phyloP scores from a whole-genome alignment of 108 stramenopile genomes.

The Cyclotella atomus region DNA sequence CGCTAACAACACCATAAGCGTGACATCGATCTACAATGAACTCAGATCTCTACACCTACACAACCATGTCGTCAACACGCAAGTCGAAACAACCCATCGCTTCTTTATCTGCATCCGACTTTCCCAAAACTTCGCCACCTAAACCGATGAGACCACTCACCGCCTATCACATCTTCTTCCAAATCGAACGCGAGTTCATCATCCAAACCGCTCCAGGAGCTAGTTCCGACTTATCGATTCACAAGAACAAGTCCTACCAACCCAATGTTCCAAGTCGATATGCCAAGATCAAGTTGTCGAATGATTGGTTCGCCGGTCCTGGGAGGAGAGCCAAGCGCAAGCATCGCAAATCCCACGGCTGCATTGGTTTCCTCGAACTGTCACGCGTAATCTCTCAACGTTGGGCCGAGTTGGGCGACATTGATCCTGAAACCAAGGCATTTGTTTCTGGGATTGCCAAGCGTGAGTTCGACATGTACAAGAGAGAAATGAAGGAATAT shows the following conservation, averaged over 20 bases:
- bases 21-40: background rate
- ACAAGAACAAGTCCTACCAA: slow-evolving; percentile 31
- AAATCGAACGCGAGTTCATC: slow-evolving; percentile 51
- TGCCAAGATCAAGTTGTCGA: slow-evolving; percentile 30
- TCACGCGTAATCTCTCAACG: slow-evolving; percentile 63
- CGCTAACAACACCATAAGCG: background rate
- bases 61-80: background rate
- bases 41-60: background rate
- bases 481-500: slow-evolving; percentile 40
- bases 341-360: slow-evolving; percentile 81
- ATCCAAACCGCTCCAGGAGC: slow-evolving; percentile 47
- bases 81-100: slow-evolving; percentile 2
- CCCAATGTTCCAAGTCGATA: slow-evolving; percentile 33
- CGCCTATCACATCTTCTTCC: slow-evolving; percentile 57
- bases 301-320: slow-evolving; percentile 50
- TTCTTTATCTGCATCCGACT: background rate
- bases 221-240: slow-evolving; percentile 36
- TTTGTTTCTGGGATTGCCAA: slow-evolving; percentile 41
- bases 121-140: slow-evolving; percentile 17
- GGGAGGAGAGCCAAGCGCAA: slow-evolving; percentile 51
- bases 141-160: slow-evolving; percentile 54
- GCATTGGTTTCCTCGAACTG: slow-evolving; percentile 81
- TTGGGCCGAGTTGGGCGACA: slow-evolving; percentile 54
- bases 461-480: slow-evolving; percentile 37
- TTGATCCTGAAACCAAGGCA: slow-evolving; percentile 44